phyloP scores from a whole-genome alignment of 2,329 filamentous ascomycete genomes.

The Xylaria sp. region DNA sequence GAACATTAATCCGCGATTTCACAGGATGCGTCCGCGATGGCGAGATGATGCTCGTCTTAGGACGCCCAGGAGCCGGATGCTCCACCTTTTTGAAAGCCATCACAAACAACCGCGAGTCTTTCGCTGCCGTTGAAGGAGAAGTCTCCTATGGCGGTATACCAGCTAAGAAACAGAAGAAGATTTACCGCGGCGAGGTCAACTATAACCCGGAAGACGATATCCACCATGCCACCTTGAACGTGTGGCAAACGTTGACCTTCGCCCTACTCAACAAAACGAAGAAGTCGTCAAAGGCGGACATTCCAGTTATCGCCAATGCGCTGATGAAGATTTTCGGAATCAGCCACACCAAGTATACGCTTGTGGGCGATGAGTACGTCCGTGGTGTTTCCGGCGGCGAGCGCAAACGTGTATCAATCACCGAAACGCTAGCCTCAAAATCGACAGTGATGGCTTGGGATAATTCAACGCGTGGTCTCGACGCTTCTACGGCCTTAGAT shows the following conservation, averaged over 20 bases:
- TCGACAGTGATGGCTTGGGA: constrained; percentile 82
- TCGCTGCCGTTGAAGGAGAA: constrained; percentile 73
- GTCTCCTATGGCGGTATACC: constrained; percentile 78
- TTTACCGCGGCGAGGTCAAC: constrained; percentile 79
- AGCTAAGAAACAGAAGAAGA: constrained; percentile 73
- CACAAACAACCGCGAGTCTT: constrained; percentile 74
- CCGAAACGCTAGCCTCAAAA: constrained; percentile 79
- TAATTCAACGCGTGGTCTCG: constrained; percentile 82
- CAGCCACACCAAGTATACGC: constrained; percentile 76
- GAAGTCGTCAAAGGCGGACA: constrained; percentile 70
- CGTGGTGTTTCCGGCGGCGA: constrained; percentile 84
- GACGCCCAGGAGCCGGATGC: constrained; percentile 78
- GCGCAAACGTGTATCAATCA: constrained; percentile 82
- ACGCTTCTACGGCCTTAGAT: constrained; percentile 81
- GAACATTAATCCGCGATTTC: constrained; percentile 71
- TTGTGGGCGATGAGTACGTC: constrained; percentile 77
- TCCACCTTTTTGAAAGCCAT: constrained; percentile 82
- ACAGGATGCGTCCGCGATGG: constrained; percentile 73
- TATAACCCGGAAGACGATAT: constrained; percentile 83
- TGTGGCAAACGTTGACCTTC: constrained; percentile 82
- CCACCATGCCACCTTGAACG: constrained; percentile 78
- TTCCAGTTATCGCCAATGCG: constrained; percentile 75
- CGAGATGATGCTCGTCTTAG: constrained; percentile 76
- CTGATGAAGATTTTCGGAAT: constrained; percentile 84
- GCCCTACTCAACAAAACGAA: constrained; percentile 80